Evolutionary conservation across 208 protist species (phyloP).

Genomic region (Spongospora subterranea): DNA sequence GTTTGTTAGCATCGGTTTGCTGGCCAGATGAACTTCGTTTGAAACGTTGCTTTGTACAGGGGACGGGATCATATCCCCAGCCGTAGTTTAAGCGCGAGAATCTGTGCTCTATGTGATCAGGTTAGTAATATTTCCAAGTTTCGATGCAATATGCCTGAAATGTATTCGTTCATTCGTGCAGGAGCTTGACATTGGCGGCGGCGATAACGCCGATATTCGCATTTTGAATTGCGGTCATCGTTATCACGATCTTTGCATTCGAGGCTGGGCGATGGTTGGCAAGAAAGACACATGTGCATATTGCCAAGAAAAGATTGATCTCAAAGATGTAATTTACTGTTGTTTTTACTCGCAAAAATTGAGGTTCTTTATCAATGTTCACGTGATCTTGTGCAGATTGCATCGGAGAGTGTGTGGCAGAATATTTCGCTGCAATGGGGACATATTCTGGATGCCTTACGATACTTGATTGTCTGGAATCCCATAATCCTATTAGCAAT

Average conservation of each 20-base stretch:
- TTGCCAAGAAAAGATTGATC: conserved; percentile 71
- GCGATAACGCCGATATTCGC: neutral
- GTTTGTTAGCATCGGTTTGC: neutral
- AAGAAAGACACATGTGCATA: conserved; percentile 73
- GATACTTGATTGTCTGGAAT: conserved; percentile 72
- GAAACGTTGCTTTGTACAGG: neutral
- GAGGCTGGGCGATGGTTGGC: conserved; percentile 71
- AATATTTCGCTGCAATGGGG: conserved; percentile 63
- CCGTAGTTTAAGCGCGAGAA: neutral
- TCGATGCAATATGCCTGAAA: conserved; percentile 1
- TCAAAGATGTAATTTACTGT: conserved; percentile 48
- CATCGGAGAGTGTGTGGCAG: conserved; percentile 65
- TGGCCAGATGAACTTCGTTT: neutral
- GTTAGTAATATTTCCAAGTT: neutral
- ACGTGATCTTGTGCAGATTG: neutral
- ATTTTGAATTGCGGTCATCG: conserved; percentile 62
- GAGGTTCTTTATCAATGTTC: neutral
- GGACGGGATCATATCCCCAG: neutral
- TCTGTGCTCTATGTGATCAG: conserved; percentile 60
- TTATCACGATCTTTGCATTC: conserved; percentile 73
- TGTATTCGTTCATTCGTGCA: neutral
- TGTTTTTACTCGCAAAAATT: neutral
- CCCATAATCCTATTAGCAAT: conserved; percentile 65
- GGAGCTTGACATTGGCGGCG: neutral
- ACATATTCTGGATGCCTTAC: conserved; percentile 65